These are phyloP conservation scores for Volutella citrinella DNA, from an alignment of 2,329 filamentous ascomycete species.

Conservation along the genomic window DNA sequence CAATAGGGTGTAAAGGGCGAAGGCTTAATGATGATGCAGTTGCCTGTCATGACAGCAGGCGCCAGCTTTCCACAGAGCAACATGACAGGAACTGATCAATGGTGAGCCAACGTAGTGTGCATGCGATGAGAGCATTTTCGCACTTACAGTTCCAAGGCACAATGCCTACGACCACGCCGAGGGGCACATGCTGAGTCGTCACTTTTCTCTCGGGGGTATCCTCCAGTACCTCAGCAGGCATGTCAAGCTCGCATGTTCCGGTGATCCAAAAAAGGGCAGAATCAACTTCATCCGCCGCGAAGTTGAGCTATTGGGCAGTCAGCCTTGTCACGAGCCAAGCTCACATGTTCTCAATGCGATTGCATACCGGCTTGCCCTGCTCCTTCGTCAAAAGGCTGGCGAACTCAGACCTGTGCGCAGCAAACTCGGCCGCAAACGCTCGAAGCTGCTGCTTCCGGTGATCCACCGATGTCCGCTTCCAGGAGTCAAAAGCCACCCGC, in stretches of 20 bases:
- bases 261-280: not conserved
- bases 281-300: constrained; percentile 1
- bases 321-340: not conserved
- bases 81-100: not conserved
- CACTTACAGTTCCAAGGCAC: constrained; percentile 3
- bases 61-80: constrained; percentile 42
- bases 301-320: not conserved
- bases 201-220: not conserved
- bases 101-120: too few species aligned
- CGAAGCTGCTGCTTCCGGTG: not conserved
- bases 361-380: constrained; percentile 1
- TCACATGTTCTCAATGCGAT: not conserved
- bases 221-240: not conserved
- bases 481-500: constrained; percentile 1
- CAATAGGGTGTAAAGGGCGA: constrained; percentile 56
- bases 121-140: too few species aligned
- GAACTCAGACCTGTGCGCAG: not conserved
- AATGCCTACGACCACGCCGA: constrained; percentile 4
- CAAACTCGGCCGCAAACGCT: not conserved
- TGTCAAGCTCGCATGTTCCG: constrained; percentile 2
- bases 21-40: constrained; percentile 53
- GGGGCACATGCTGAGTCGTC: constrained; percentile 1
- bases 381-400: constrained; percentile 2
- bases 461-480: not conserved
- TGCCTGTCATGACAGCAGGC: constrained; percentile 53